These are phyloP conservation scores for Aspergillus oerlinghausenensis DNA, from an alignment of 2,329 filamentous ascomycete species.

Conservation along the genomic window DNA sequence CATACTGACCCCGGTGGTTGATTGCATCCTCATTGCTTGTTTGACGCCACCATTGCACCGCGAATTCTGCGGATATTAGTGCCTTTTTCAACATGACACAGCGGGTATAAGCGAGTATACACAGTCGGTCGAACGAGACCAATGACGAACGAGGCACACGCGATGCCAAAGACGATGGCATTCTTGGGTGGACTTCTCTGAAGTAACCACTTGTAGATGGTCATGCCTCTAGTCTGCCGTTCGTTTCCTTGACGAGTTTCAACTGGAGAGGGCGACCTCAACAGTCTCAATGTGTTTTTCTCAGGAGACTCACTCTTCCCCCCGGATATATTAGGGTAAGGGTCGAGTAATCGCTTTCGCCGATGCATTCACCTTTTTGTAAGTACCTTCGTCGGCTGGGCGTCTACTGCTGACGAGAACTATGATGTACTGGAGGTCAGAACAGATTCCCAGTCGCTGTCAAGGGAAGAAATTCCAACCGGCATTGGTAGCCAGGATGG, in stretches of 20 bases:
- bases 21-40: too few relatives aligned
- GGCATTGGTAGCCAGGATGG: too few relatives aligned
- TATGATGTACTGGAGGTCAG: too few relatives aligned
- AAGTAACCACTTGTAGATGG: slow-evolving; percentile 5
- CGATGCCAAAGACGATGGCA: background rate
- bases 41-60: too few relatives aligned
- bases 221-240: slow-evolving; percentile 2
- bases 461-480: background rate
- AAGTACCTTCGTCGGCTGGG: slow-evolving; percentile 27
- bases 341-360: slow-evolving; percentile 5
- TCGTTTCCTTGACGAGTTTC: background rate
- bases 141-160: too few relatives aligned
- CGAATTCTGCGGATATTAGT: too few relatives aligned
- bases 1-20: too few relatives aligned
- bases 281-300: background rate
- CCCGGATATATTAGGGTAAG: background rate
- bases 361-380: slow-evolving; percentile 11
- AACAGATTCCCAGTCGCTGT: background rate
- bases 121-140: too few relatives aligned
- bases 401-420: background rate
- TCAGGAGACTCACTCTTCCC: background rate
- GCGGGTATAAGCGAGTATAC: too few relatives aligned
- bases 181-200: background rate
- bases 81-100: too few relatives aligned
- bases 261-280: too few relatives aligned